These are phyloP conservation scores for Hansenula sp. DNA, from an alignment of 1,139 yeast species.

Conservation along the genomic window DNA sequence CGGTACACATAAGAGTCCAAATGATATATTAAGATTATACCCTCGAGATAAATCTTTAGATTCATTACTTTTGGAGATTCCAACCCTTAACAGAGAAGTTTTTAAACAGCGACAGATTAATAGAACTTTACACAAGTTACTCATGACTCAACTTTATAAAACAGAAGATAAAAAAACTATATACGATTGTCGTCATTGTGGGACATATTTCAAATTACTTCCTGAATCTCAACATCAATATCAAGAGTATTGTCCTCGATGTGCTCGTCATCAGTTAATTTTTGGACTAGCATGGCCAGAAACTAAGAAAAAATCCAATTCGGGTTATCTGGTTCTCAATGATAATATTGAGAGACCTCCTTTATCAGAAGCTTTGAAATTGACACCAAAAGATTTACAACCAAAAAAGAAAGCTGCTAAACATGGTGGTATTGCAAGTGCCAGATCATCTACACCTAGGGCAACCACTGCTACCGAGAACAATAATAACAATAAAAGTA, in stretches of 20 bases:
- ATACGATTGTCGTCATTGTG: conserved; percentile 25
- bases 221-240: conserved; percentile 1
- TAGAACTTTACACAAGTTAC: conserved; percentile 20
- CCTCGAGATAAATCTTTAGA: conserved; percentile 19
- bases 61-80: conserved; percentile 6
- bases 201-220: conserved; percentile 17
- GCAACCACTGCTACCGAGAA: neutral
- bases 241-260: conserved; percentile 21
- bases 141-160: conserved; percentile 11
- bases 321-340: conserved; percentile 3
- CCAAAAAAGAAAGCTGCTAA: neutral
- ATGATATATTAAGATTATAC: conserved; percentile 8
- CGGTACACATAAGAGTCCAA: neutral
- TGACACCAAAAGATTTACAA: neutral
- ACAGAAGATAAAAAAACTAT: conserved; percentile 6
- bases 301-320: conserved; percentile 6
- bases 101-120: conserved; percentile 11
- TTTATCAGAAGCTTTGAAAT: conserved; percentile 4
- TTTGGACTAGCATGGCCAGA: conserved; percentile 23
- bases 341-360: conserved; percentile 3
- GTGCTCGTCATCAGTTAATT: conserved; percentile 20
- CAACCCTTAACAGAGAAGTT: neutral
- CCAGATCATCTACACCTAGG: neutral
- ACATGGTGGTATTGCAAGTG: conserved; percentile 3
- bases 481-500: neutral